Percentiles rank a stretch among this genome's conserved stretches.
phyloP scores from a whole-genome alignment of 441 rosid genomes.

The Biscutella laevigata region DNA sequence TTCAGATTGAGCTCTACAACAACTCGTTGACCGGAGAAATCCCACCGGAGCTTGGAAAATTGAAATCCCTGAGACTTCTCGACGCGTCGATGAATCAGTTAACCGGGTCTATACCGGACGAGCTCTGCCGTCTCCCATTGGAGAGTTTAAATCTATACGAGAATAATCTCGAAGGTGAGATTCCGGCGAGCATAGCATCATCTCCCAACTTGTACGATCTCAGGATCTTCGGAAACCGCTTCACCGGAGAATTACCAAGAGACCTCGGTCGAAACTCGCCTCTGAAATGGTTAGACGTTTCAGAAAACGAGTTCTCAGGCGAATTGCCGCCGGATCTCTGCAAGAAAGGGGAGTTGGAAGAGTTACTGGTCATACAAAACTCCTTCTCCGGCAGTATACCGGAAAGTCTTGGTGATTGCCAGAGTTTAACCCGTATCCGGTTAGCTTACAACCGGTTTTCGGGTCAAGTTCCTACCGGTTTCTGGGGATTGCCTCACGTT shows the following conservation, averaged over 20 bases:
- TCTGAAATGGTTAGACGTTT: constrained; percentile 62
- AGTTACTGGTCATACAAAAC: constrained; percentile 58
- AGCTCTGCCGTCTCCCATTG: constrained; percentile 52
- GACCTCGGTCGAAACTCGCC: constrained; percentile 72
- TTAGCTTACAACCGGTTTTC: constrained; percentile 57
- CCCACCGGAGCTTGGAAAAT: constrained; percentile 53
- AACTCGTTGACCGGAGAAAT: constrained; percentile 72
- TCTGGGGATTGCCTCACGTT: constrained; percentile 88
- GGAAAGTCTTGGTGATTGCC: constrained; percentile 44
- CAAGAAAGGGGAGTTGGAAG: constrained; percentile 56
- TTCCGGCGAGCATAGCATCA: constrained; percentile 50
- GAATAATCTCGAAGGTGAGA: constrained; percentile 51
- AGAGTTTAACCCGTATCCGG: constrained; percentile 60
- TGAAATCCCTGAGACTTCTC: constrained; percentile 51
- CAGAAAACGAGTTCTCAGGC: constrained; percentile 62
- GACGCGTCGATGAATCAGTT: constrained; percentile 82
- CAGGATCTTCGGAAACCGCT: constrained; percentile 52
- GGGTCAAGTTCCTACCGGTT: constrained; percentile 60
- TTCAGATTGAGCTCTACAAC: constrained; percentile 89
- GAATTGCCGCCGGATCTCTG: constrained; percentile 55
- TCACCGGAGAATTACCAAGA: constrained; percentile 58
- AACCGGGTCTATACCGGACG: constrained; percentile 64
- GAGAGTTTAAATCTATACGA: constrained; percentile 80
- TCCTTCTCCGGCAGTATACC: constrained; percentile 67
- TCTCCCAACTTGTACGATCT: constrained; percentile 75